These are phyloP conservation scores for Alternaria ethzedia DNA, from an alignment of 2,329 filamentous ascomycete species.

Conservation along the genomic window DNA sequence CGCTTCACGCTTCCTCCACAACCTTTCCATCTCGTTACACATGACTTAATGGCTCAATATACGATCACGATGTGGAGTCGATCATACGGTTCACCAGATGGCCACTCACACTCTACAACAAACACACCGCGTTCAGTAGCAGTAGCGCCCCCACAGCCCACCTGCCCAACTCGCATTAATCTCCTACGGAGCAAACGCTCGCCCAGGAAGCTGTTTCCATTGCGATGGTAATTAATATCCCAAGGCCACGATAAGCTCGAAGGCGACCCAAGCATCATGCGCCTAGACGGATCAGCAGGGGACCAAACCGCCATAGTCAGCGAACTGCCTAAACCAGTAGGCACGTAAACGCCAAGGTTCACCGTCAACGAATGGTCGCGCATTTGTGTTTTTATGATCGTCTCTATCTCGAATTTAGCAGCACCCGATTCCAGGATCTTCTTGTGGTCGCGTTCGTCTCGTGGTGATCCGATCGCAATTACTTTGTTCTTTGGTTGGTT, in stretches of 20 bases:
- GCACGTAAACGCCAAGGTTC: constrained; percentile 2
- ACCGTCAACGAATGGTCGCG: neutral
- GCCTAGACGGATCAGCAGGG: constrained; percentile 21
- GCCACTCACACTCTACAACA: neutral
- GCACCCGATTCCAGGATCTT: neutral
- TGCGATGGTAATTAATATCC: constrained; percentile 35
- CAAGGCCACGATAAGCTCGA: constrained; percentile 21
- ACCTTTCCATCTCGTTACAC: neutral
- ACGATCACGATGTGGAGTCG: neutral
- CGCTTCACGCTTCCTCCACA: neutral
- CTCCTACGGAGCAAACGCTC: constrained; percentile 27
- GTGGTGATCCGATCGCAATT: neutral
- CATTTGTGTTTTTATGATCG: neutral
- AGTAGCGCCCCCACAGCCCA: constrained; percentile 12
- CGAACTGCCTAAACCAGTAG: constrained; percentile 20
- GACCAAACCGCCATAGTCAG: constrained; percentile 6
- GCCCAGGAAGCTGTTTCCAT: constrained; percentile 30
- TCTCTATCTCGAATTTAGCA: neutral
- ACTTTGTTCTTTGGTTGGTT: neutral
- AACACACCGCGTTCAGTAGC: neutral
- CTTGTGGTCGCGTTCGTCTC: neutral
- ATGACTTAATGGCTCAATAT: neutral
- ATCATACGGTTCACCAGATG: neutral
- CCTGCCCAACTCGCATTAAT: constrained; percentile 38
- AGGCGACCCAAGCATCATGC: constrained; percentile 10